A percentile compares a stretch with the other conserved stretches of the same genome.
These are phyloP conservation scores for Penicillium sp. DNA, from an alignment of 2,329 filamentous ascomycete species.

Conservation along the genomic window DNA sequence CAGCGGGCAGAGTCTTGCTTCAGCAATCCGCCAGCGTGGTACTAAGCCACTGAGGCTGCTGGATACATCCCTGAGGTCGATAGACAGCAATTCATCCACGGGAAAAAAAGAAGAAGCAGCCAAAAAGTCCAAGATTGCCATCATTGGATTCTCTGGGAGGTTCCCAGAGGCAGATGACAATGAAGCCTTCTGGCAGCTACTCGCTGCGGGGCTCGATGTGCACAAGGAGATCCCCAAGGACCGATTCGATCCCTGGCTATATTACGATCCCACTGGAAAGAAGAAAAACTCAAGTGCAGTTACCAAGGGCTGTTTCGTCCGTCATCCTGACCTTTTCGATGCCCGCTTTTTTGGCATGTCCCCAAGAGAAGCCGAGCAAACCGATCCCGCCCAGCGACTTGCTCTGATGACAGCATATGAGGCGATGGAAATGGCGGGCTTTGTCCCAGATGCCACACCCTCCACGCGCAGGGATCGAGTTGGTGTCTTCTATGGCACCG, in stretches of 20 bases:
- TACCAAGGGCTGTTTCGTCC: constrained; percentile 75
- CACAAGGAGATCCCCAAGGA: constrained; percentile 65
- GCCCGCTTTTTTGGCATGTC: constrained; percentile 70
- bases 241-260: constrained; percentile 72
- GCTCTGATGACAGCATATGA: constrained; percentile 79
- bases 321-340: constrained; percentile 56
- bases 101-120: too few relatives aligned
- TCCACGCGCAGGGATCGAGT: constrained; percentile 69
- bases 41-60: too few relatives aligned
- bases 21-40: too few relatives aligned
- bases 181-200: constrained; percentile 75
- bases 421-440: constrained; percentile 79
- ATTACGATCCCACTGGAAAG: constrained; percentile 74
- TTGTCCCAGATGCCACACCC: constrained; percentile 72
- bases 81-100: too few relatives aligned
- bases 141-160: constrained; percentile 80
- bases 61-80: too few relatives aligned
- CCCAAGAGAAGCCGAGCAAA: constrained; percentile 77
- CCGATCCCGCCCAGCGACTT: constrained; percentile 80
- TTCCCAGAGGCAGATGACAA: constrained; percentile 74
- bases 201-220: constrained; percentile 75
- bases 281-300: constrained; percentile 76
- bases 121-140: constrained; percentile 60
- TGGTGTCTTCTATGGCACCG: constrained; percentile 76
- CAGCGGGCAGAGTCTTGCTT: too few relatives aligned